Conservation (phyloP, 2,329 filamentous ascomycete genomes). For the Allantophomopsis cytisporea region DNA sequence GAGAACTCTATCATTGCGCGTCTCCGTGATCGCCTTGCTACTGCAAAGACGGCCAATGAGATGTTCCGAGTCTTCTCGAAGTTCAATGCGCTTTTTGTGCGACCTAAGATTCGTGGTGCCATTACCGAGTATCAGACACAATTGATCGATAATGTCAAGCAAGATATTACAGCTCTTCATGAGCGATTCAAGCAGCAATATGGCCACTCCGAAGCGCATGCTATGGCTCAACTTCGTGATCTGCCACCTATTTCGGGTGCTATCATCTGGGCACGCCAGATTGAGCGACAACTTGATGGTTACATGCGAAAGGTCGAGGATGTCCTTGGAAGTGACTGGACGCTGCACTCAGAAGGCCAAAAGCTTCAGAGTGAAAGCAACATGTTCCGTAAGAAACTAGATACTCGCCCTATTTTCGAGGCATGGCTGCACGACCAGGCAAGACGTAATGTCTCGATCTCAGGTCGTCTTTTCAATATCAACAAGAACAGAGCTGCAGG, state of each 20-base stretch:
- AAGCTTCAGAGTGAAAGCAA: conserved; percentile 86
- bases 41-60: conserved; percentile 93
- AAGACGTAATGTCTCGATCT: conserved; percentile 78
- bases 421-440: conserved; percentile 90
- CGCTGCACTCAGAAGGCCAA: conserved; percentile 84
- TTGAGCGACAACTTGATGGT: conserved; percentile 85
- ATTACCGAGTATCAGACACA: conserved; percentile 98
- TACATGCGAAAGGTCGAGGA: conserved; percentile 99
- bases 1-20: conserved; percentile 98
- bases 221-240: conserved; percentile 95
- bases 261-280: conserved; percentile 95
- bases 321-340: conserved; percentile 90
- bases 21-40: conserved; percentile 81
- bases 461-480: conserved; percentile 84
- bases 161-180: conserved; percentile 84
- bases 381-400: conserved; percentile 90
- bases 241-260: conserved; percentile 90
- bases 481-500: conserved; percentile 79
- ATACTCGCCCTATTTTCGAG: conserved; percentile 87
- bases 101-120: conserved; percentile 96
- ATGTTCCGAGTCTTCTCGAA: conserved; percentile 99
- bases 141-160: conserved; percentile 94
- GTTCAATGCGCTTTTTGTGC: conserved; percentile 96
- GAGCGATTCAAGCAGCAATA: conserved; percentile 99
- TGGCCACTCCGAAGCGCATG: conserved; percentile 92